Conservation (phyloP, 1,139 yeast genomes). For the Pichia sp. region DNA sequence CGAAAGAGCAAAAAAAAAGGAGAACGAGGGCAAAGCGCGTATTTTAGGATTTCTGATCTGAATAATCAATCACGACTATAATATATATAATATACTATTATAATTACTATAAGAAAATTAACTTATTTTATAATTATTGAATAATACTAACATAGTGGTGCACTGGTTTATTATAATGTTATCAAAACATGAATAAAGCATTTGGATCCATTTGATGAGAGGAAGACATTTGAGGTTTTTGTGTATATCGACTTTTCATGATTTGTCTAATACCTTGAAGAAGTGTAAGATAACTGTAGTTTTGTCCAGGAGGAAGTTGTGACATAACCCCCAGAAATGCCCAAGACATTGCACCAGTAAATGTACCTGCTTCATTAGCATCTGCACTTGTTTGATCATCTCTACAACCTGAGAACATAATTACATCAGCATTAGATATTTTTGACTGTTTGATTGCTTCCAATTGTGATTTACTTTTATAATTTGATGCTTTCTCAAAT, state of each 20-base stretch:
- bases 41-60: too few species aligned
- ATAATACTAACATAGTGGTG: too few species aligned
- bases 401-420: slow-evolving; percentile 84
- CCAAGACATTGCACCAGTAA: slow-evolving; percentile 94
- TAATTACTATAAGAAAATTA: too few species aligned
- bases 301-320: slow-evolving; percentile 44
- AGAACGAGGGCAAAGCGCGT: neutral
- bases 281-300: slow-evolving; percentile 67
- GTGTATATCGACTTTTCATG: slow-evolving; percentile 65
- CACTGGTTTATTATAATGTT: neutral
- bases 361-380: slow-evolving; percentile 67
- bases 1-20: neutral
- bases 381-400: slow-evolving; percentile 84
- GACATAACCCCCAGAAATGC: slow-evolving; percentile 72
- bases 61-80: too few species aligned
- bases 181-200: slow-evolving; percentile 38
- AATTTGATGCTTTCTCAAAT: slow-evolving; percentile 38
- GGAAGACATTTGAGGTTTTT: slow-evolving; percentile 81
- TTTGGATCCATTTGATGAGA: slow-evolving; percentile 85
- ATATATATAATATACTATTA: too few species aligned
- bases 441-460: slow-evolving; percentile 49
- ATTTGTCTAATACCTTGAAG: slow-evolving; percentile 75
- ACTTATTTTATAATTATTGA: too few species aligned
- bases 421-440: slow-evolving; percentile 83
- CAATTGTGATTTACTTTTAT: slow-evolving; percentile 27